Conservation (phyloP, 805 yeast species). For the Spathaspora arborariae region DNA sequence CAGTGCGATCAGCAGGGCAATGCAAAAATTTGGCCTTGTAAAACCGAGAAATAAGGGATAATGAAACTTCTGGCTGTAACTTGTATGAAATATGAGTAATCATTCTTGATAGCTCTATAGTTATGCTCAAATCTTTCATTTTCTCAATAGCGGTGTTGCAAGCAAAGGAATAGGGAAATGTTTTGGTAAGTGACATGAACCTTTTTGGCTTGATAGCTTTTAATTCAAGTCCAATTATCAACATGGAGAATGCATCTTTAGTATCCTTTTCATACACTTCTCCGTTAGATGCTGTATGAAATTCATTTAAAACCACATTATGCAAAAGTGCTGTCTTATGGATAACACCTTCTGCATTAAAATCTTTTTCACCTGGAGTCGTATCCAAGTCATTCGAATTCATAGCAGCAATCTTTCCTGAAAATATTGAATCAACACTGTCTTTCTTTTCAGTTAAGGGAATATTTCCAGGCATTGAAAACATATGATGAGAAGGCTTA, state of each 20-base stretch:
- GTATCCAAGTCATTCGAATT: neutral
- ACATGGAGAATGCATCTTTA: conserved; percentile 54
- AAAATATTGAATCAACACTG: neutral
- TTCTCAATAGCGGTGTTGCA: conserved; percentile 46
- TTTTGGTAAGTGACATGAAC: conserved; percentile 25
- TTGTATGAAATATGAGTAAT: conserved; percentile 53
- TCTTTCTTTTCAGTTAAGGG: neutral
- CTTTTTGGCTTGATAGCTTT: conserved; percentile 10
- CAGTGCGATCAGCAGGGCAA: conserved; percentile 71
- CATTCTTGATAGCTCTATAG: conserved; percentile 46
- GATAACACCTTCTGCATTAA: too few species aligned
- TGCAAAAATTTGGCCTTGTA: conserved; percentile 65
- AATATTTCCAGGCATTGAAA: neutral
- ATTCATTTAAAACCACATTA: conserved; percentile 40
- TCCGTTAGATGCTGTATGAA: conserved; percentile 51
- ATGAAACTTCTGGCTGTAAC: conserved; percentile 49
- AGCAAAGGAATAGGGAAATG: conserved; percentile 51
- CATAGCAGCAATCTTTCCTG: neutral
- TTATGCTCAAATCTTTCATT: conserved; percentile 49
- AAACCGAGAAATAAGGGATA: conserved; percentile 45
- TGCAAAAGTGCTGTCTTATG: conserved; percentile 1
- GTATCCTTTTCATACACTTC: conserved; percentile 53
- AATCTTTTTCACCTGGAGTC: neutral
- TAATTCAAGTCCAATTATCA: conserved; percentile 37
- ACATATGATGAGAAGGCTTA: neutral